Base-by-base conservation (phyloP, 2,329 filamentous ascomycete genomes). In the Cytospora chrysosperma region DNA sequence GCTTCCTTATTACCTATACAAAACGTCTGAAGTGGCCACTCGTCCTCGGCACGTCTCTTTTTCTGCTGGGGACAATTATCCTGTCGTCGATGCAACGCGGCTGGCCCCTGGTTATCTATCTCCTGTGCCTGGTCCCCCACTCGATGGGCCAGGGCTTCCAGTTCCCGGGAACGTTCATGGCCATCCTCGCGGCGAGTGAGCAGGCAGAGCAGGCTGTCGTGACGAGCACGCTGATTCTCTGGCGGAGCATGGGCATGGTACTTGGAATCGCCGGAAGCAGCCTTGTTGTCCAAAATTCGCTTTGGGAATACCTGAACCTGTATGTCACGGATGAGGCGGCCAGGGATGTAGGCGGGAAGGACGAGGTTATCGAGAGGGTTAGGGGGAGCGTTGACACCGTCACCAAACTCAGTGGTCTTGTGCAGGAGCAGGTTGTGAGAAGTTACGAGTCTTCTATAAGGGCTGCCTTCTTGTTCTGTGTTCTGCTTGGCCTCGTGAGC, bases 221-320 rank as follows among this genome's bases (percentile, higher is more conserved):
- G 15, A 90, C 89, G 1, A 86, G 83, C 59, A 92, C 90, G 0
- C 77, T 93, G 65, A 83, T 89, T 21, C 77, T 93, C 21, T 92
- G 88, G 85, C 83, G 90, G 61, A 75, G 85, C 63, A 75, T 93
- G 6, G 91, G 90, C 8, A 84, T 82, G 62, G 89, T 93, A 1
- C 81, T 93, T 70, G 91, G 90, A n/a, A 84, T 93, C 52, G 86
- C 90, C 0, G 78, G 83, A 59, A 90, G 86, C 68, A 90, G 88
- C 71, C 81, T 92, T 63, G 84, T 92, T 9, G 78, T 93, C 66
- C 90, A 94, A 76, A 92, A 92, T 70, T 81, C 85, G 0, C 77
- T 94, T 58, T 75, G 84, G 10, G 75, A 79, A 21, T 88, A 87
- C 68, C 79, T 94, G 6, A 75, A 83, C 5, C 67, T 72, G 13